A percentile compares a stretch with the other conserved stretches of the same genome.
These are phyloP conservation scores for Arthrobotrys musiformis DNA, from an alignment of 2,329 filamentous ascomycete species.

Conservation along the genomic window DNA sequence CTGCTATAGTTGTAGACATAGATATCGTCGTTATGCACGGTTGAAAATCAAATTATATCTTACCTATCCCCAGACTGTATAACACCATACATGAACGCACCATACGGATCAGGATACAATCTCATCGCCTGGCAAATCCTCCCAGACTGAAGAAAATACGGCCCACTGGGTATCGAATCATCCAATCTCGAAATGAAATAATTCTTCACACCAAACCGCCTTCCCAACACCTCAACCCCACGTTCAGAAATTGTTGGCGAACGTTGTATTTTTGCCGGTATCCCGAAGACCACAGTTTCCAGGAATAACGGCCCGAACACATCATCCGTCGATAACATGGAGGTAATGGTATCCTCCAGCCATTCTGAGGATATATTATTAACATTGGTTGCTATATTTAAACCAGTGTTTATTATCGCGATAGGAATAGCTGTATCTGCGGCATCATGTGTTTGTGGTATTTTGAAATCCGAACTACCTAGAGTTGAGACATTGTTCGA, in stretches of 20 bases:
- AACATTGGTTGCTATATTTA: not conserved
- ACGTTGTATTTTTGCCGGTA: constrained; percentile 10
- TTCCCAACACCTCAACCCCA: not conserved
- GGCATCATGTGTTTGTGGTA: not conserved
- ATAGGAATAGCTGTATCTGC: not conserved
- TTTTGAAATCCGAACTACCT: not conserved
- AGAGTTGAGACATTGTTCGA: too few relatives aligned
- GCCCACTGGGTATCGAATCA: constrained; percentile 5
- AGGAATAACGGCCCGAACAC: constrained; percentile 27
- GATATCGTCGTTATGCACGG: not conserved
- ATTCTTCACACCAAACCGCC: constrained; percentile 3
- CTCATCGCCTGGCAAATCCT: constrained; percentile 24
- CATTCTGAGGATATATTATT: constrained; percentile 10
- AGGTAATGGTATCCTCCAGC: not conserved
- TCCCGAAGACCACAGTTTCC: constrained; percentile 4
- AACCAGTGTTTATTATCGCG: constrained; percentile 16
- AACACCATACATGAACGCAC: constrained; percentile 42
- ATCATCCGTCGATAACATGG: constrained; percentile 35
- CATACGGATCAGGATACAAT: constrained; percentile 40
- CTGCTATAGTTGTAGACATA: too few relatives aligned
- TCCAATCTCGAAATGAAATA: not conserved
- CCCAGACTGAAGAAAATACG: constrained; percentile 26
- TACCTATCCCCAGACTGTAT: constrained; percentile 25
- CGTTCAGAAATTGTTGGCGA: not conserved
- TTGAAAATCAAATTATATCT: not conserved